Conservation (phyloP, 768 basidiomycete genomes). For the Cubamyces lactineus region DNA sequence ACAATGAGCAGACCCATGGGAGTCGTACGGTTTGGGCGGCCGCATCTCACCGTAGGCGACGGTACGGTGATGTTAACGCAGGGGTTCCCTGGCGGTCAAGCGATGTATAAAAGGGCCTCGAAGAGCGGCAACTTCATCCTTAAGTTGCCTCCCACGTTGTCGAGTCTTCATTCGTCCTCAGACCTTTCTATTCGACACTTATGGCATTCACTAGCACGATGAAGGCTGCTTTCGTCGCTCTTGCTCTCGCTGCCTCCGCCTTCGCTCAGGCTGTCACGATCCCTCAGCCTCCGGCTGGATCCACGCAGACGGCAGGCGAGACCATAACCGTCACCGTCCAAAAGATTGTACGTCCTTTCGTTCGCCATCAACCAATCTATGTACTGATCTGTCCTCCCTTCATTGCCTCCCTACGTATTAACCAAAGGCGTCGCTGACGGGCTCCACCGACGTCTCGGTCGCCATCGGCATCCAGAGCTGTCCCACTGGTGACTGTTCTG, state of each 20-base stretch:
- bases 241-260: background rate
- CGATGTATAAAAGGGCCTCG: too few relatives aligned
- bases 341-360: background rate
- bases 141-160: background rate
- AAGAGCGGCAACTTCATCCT: background rate
- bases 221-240: constrained; percentile 3
- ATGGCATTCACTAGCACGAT: background rate
- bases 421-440: background rate
- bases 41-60: too few relatives aligned
- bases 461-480: constrained; percentile 4
- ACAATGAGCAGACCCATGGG: too few relatives aligned
- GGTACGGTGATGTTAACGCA: too few relatives aligned
- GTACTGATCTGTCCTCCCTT: background rate
- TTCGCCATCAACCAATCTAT: background rate
- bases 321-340: background rate
- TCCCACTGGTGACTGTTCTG: background rate
- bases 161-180: background rate
- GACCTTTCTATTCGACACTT: background rate
- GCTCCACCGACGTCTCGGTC: background rate
- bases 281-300: background rate
- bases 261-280: background rate
- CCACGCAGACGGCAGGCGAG: background rate
- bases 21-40: too few relatives aligned
- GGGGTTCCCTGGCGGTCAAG: too few relatives aligned
- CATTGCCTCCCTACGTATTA: background rate